phyloP scores from a whole-genome alignment of 768 basidiomycete genomes.

The Kwoniella heveanensis region DNA sequence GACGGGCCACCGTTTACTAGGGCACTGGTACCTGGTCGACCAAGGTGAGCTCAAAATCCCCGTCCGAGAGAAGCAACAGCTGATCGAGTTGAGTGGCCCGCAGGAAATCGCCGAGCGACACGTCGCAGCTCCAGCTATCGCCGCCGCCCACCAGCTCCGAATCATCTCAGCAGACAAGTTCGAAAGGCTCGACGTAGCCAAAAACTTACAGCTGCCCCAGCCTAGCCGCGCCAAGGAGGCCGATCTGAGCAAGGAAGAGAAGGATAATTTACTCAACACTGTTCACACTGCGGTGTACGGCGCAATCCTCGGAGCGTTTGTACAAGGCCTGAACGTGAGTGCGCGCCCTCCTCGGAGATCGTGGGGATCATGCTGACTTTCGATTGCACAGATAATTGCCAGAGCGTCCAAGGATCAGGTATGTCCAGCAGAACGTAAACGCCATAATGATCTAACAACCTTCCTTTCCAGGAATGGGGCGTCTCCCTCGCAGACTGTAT shows the following conservation, averaged over 20 bases:
- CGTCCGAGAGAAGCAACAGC: background rate
- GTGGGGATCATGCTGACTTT: background rate
- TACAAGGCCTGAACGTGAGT: conserved; percentile 53
- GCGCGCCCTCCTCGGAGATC: too few species aligned
- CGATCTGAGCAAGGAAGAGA: conserved; percentile 20
- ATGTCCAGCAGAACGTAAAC: background rate
- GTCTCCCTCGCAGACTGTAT: conserved; percentile 45
- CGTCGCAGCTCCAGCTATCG: conserved; percentile 53
- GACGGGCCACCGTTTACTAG: conserved; percentile 3
- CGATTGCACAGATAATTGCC: conserved; percentile 42
- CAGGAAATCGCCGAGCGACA: conserved; percentile 53
- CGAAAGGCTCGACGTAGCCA: conserved; percentile 43
- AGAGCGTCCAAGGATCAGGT: conserved; percentile 46
- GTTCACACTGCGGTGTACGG: conserved; percentile 51
- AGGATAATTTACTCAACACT: conserved; percentile 40
- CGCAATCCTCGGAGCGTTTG: conserved; percentile 49
- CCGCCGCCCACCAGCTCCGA: conserved; percentile 54
- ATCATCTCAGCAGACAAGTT: conserved; percentile 51
- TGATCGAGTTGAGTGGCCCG: background rate
- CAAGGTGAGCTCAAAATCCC: conserved; percentile 12
- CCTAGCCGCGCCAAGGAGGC: conserved; percentile 24
- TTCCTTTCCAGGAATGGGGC: conserved; percentile 51
- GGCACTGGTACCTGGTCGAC: conserved; percentile 54
- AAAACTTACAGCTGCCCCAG: conserved; percentile 48
- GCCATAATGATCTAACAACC: background rate